Evolutionary conservation across 2,329 filamentous ascomycete genomes (phyloP).

Genomic region (Penicillium occitanis): DNA sequence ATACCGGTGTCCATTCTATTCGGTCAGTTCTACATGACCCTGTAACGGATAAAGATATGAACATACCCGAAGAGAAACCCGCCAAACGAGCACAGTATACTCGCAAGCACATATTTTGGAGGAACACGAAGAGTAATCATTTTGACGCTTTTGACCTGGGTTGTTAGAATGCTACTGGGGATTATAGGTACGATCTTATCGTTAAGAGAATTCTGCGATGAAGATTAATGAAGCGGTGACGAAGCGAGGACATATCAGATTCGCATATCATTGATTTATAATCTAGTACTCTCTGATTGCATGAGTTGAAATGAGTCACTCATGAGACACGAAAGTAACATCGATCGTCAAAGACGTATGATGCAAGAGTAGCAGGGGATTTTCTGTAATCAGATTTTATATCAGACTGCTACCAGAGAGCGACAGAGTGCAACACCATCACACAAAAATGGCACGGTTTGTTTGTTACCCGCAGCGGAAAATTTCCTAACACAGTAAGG

Average conservation of each 20-base stretch:
- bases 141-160: background rate
- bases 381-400: background rate
- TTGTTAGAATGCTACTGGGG: background rate
- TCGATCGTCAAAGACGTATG: background rate
- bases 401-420: background rate
- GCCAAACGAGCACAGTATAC: slow-evolving; percentile 24
- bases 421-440: background rate
- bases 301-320: background rate
- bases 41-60: too few species aligned
- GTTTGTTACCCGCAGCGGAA: background rate
- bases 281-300: background rate
- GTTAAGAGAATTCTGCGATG: background rate
- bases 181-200: background rate
- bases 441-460: background rate
- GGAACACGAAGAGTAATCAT: background rate
- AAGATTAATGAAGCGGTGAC: background rate
- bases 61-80: slow-evolving; percentile 25
- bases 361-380: background rate
- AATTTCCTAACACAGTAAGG: background rate
- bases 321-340: background rate
- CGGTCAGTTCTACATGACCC: background rate
- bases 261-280: background rate
- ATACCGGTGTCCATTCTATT: slow-evolving; percentile 52
- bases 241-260: background rate
- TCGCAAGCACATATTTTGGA: slow-evolving; percentile 25